These are phyloP conservation scores for Chlorophyllum brunneum DNA, from an alignment of 768 basidiomycete species.

Conservation along the genomic window DNA sequence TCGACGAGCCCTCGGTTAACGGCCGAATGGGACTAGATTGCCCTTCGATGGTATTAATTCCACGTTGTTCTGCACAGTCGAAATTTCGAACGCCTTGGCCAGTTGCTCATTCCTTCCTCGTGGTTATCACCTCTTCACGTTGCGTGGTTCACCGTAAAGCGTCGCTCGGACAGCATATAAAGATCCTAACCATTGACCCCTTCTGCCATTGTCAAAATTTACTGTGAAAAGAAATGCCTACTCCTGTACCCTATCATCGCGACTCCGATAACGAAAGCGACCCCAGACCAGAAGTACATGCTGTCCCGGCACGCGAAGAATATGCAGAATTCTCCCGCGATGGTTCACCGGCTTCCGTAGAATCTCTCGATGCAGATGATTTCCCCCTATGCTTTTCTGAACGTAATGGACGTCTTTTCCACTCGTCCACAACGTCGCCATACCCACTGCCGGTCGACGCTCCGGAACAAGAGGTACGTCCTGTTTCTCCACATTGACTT, in stretches of 20 bases:
- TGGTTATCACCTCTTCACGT: conserved; percentile 9
- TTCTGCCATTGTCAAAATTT: not conserved
- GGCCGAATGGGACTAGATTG: conserved; percentile 13
- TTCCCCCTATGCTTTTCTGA: conserved; percentile 61
- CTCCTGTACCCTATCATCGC: not conserved
- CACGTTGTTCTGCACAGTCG: conserved; percentile 14
- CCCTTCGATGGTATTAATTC: conserved; percentile 8
- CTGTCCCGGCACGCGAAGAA: not conserved
- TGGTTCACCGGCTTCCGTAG: conserved; percentile 13
- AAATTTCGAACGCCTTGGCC: conserved; percentile 9
- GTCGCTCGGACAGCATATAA: not conserved
- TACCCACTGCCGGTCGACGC: conserved; percentile 76
- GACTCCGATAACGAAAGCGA: conserved; percentile 8
- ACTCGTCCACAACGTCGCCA: conserved; percentile 56
- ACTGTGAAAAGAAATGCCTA: conserved; percentile 4
- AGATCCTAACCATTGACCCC: not conserved
- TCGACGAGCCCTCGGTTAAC: conserved; percentile 4
- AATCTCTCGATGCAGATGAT: conserved; percentile 46
- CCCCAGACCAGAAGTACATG: not conserved
- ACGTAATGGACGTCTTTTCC: conserved; percentile 58
- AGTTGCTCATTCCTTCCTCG: not conserved
- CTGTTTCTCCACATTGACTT: not conserved
- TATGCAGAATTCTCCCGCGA: not conserved
- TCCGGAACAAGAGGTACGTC: conserved; percentile 61
- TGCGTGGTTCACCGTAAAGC: not conserved